Conservation (phyloP, 1,284 basidiomycete species). For the Coniferiporia sulphurascens region DNA sequence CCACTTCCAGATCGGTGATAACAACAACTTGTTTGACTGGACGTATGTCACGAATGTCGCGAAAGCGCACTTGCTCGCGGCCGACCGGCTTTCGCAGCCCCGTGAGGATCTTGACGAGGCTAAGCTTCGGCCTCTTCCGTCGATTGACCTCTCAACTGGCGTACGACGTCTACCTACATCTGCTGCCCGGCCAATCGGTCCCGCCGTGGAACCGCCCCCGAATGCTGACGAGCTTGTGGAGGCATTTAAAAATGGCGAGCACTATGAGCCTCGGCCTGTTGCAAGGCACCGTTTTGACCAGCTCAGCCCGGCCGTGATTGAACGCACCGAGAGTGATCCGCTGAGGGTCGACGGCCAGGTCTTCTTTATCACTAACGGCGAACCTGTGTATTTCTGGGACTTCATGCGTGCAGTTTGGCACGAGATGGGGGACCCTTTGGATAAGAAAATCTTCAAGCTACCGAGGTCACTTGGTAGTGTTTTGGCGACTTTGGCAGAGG, state of each 20-base stretch:
- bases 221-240: conserved; percentile 56
- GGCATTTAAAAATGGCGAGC: conserved; percentile 52
- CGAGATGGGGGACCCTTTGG: conserved; percentile 57
- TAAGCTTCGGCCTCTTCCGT: conserved; percentile 54
- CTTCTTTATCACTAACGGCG: conserved; percentile 98
- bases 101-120: conserved; percentile 40
- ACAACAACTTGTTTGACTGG: conserved; percentile 95
- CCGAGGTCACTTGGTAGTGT: conserved; percentile 64
- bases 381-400: conserved; percentile 97
- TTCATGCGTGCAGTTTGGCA: conserved; percentile 85
- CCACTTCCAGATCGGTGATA: conserved; percentile 91
- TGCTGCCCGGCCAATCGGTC: conserved; percentile 74
- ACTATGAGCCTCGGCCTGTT: conserved; percentile 49
- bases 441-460: conserved; percentile 47
- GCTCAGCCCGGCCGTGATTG: conserved; percentile 52
- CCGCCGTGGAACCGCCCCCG: conserved; percentile 57
- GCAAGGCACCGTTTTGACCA: conserved; percentile 75
- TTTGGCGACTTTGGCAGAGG: conserved; percentile 71
- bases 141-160: conserved; percentile 61
- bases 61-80: conserved; percentile 90
- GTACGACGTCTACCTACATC: conserved; percentile 69
- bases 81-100: conserved; percentile 68
- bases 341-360: conserved; percentile 87
- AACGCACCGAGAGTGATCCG: conserved; percentile 43
- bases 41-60: conserved; percentile 97